Evolutionary conservation across 1,284 basidiomycete species (phyloP).

Genomic region (Ustilago loliicola): DNA sequence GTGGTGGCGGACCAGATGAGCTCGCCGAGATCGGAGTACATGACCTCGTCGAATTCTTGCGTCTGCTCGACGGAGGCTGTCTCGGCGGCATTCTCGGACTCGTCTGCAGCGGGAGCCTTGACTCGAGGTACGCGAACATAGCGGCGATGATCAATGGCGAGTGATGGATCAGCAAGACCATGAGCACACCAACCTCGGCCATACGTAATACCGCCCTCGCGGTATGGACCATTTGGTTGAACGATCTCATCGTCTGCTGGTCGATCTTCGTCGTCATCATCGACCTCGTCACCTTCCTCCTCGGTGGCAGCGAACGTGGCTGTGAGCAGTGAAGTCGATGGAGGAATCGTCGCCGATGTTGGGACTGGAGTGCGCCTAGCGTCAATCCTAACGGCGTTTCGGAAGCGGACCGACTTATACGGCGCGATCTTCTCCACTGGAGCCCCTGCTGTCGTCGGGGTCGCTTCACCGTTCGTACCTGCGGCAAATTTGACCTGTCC

Average conservation of each 20-base stretch:
- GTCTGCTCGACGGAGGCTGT: neutral
- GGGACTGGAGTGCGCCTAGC: constrained; percentile 7
- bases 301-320: constrained; percentile 32
- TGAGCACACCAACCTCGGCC: constrained; percentile 57
- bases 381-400: constrained; percentile 28
- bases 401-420: constrained; percentile 36
- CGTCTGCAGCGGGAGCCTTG: neutral
- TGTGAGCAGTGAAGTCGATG: constrained; percentile 24
- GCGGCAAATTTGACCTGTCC: constrained; percentile 41
- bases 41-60: constrained; percentile 36
- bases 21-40: constrained; percentile 60
- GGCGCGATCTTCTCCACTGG: constrained; percentile 24
- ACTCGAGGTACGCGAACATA: constrained; percentile 31
- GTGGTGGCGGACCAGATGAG: constrained; percentile 60
- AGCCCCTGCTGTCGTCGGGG: constrained; percentile 12
- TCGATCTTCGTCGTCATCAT: constrained; percentile 6
- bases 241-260: constrained; percentile 30
- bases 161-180: constrained; percentile 53
- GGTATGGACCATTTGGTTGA: constrained; percentile 54
- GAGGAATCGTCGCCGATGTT: neutral
- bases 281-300: constrained; percentile 22
- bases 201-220: constrained; percentile 57
- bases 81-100: neutral
- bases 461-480: constrained; percentile 24
- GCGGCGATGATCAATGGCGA: constrained; percentile 41